These are phyloP conservation scores for Cladosporium halotolerans DNA, from an alignment of 2,329 filamentous ascomycete species.

Conservation along the genomic window DNA sequence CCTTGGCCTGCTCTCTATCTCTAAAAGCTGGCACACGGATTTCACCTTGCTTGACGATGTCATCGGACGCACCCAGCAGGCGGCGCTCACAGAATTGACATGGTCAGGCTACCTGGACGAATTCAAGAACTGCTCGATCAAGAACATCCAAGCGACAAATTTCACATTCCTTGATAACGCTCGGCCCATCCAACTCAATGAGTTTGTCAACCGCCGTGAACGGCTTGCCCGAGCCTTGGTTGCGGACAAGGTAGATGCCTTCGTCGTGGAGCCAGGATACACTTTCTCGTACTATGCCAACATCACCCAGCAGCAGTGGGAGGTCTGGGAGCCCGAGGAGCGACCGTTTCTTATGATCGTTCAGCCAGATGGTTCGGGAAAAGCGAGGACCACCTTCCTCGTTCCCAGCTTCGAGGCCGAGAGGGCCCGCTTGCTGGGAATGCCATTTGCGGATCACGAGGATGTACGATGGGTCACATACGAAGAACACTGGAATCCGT, in stretches of 20 bases:
- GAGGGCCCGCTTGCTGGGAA: conserved; percentile 52
- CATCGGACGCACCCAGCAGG: too few relatives aligned
- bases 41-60: too few relatives aligned
- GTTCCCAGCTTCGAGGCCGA: conserved; percentile 57
- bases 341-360: conserved; percentile 59
- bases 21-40: too few relatives aligned
- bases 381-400: conserved; percentile 53
- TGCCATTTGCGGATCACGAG: conserved; percentile 48
- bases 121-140: conserved; percentile 48
- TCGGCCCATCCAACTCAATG: conserved; percentile 42
- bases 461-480: conserved; percentile 47
- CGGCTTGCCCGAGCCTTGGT: conserved; percentile 52
- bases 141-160: conserved; percentile 40
- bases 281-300: conserved; percentile 61
- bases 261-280: conserved; percentile 58
- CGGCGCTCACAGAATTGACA: too few relatives aligned
- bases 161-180: conserved; percentile 48
- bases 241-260: conserved; percentile 49
- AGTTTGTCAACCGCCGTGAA: conserved; percentile 52
- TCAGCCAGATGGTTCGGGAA: conserved; percentile 43
- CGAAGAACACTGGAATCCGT: conserved; percentile 62
- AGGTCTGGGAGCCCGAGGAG: conserved; percentile 60
- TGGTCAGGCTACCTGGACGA: not conserved
- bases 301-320: conserved; percentile 56
- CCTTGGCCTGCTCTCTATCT: too few relatives aligned